Evolutionary conservation across 306 rosid genomes (phyloP), one percentile per base, ranked within the genome.

Genomic region (Glycine tomentella): DNA sequence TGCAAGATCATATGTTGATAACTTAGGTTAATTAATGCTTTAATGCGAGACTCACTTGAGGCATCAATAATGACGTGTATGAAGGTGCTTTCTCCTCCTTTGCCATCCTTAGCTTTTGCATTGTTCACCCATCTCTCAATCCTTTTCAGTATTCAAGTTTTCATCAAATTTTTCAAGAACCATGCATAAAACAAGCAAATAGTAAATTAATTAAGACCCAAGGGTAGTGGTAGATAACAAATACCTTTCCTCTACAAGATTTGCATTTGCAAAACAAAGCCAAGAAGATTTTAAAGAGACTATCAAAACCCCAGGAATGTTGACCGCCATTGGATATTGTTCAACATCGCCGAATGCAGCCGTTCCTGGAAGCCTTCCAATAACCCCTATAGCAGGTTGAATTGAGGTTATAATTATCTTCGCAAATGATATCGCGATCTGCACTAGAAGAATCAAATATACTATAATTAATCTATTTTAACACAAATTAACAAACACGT

Each of bases 201-300:
- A 40, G 1, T 5, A 25, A 40, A 4, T 4, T 3, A 40, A 40
- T 40, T 40, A 40, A 40, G 7, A 40, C 44, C 44, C 44, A 40
- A 40, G 52, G 8, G 52, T 3, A 13, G n/a, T 70, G 44, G 9
- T 44, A 44, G 9, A 44, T 44, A 44, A 7, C 8, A 7, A 7
- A 44, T 44, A 90, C 97, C 89, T 93, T 68, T 91, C 92, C 70
- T 76, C 87, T 0, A 87, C 69, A 68, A 87, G 86, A 69, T 78
- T 89, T 42, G 98, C 91, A 77, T 91, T 93, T 42, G 98, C 97
- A 81, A 91, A 93, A 67, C 97, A 93, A 42, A 91, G 88, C 75
- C 86, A 81, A 55, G 89, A 82, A 40, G 95, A 90, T 83, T 90
- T 93, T 76, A 89, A 58, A 44, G 91, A 88, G 50, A 93, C 58